Evolutionary conservation across 2,329 filamentous ascomycete genomes (phyloP).

Genomic region (Fusarium sp.): DNA sequence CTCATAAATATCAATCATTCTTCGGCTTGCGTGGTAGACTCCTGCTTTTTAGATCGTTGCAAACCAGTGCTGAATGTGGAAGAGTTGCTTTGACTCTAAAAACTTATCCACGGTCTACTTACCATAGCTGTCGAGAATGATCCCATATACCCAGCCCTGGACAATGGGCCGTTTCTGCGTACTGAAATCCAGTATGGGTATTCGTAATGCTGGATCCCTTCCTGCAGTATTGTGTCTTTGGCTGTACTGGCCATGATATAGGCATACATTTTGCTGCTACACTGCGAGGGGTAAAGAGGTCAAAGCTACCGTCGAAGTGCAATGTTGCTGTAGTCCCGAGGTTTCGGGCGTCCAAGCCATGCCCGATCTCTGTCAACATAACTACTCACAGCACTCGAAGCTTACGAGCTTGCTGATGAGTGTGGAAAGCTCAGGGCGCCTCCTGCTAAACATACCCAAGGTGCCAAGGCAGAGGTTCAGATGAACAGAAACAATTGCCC

Average conservation of each 20-base stretch:
- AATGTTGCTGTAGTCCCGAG: conserved; percentile 9
- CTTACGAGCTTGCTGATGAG: not conserved
- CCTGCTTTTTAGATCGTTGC: conserved; percentile 7
- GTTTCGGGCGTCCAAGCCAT: conserved; percentile 10
- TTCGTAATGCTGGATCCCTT: not conserved
- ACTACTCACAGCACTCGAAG: conserved; percentile 2
- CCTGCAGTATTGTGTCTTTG: not conserved
- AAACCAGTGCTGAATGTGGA: not conserved
- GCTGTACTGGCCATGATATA: conserved; percentile 4
- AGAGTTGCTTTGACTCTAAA: not conserved
- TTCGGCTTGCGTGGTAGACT: not conserved
- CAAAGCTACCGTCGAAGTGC: conserved; percentile 3
- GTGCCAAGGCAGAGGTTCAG: no score
- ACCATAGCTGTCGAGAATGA: not conserved
- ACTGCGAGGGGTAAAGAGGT: not conserved
- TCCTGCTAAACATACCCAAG: no score
- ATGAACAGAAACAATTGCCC: no score
- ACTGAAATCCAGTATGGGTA: conserved; percentile 8
- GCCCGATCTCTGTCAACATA: conserved; percentile 7
- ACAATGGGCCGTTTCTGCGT: conserved; percentile 13
- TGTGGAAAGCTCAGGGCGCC: no score
- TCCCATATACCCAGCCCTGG: conserved; percentile 2
- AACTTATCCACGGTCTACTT: not conserved
- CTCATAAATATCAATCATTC: not conserved
- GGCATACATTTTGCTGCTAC: conserved; percentile 5